A percentile compares a stretch with the other conserved stretches of the same genome.
Evolutionary conservation across 805 yeast genomes (phyloP).

Genomic region (Tetrapisispora iriomotensis): DNA sequence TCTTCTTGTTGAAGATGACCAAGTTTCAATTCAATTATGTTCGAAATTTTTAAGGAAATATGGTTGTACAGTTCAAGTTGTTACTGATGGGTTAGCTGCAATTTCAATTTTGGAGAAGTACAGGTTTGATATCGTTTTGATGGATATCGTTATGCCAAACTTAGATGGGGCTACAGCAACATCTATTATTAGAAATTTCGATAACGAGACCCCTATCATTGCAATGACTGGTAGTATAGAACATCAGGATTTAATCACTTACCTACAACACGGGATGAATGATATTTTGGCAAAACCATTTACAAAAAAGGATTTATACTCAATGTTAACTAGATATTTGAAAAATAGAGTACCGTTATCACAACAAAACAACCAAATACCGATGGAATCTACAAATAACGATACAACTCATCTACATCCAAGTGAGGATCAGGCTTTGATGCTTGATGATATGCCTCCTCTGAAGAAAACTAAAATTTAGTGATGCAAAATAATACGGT

Average conservation of each 20-base stretch:
- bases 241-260: slow-evolving; percentile 69
- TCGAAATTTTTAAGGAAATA: slow-evolving; percentile 72
- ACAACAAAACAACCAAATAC: slow-evolving; percentile 13
- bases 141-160: slow-evolving; percentile 89
- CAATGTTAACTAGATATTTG: slow-evolving; percentile 67
- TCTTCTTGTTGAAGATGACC: slow-evolving; percentile 69
- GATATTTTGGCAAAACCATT: slow-evolving; percentile 92
- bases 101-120: slow-evolving; percentile 63
- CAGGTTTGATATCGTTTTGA: slow-evolving; percentile 64
- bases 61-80: slow-evolving; percentile 89
- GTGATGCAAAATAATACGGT: too few relatives aligned
- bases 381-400: not conserved
- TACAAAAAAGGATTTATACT: slow-evolving; percentile 73
- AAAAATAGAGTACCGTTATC: slow-evolving; percentile 37
- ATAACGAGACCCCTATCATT: slow-evolving; percentile 77
- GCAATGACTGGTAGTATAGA: slow-evolving; percentile 91
- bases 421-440: not conserved
- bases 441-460: not conserved
- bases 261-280: slow-evolving; percentile 80
- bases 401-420: not conserved
- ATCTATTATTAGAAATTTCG: slow-evolving; percentile 76
- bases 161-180: slow-evolving; percentile 87
- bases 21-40: slow-evolving; percentile 73
- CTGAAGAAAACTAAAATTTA: slow-evolving; percentile 2
- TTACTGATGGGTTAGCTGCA: slow-evolving; percentile 85